Conservation (phyloP, 108 stramenopile genomes). For the Aurantiochytrium sp. region DNA sequence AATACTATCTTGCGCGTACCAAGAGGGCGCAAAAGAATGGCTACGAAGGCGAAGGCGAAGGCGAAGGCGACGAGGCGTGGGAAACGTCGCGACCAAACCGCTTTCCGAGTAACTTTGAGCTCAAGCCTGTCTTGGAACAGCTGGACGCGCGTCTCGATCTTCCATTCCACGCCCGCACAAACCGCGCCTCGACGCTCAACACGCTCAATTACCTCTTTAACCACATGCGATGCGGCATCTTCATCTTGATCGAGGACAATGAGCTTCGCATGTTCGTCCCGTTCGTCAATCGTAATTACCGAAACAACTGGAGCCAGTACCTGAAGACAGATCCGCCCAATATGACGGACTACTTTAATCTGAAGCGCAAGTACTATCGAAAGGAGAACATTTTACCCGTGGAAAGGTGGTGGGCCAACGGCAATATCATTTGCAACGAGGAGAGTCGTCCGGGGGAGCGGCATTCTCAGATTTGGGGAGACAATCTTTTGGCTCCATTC, state of each 20-base stretch:
- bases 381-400: conserved; percentile 72
- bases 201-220: conserved; percentile 88
- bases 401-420: conserved; percentile 97
- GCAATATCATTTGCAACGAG: conserved; percentile 99
- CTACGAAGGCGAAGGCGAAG: not conserved
- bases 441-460: conserved; percentile 57
- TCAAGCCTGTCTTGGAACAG: conserved; percentile 13
- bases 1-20: not conserved
- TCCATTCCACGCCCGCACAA: conserved; percentile 32
- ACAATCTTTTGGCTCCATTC: conserved; percentile 87
- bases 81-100: not conserved
- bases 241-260: conserved; percentile 81
- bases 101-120: not conserved
- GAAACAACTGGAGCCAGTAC: conserved; percentile 73
- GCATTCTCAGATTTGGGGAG: conserved; percentile 85
- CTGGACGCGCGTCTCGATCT: conserved; percentile 33
- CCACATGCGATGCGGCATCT: conserved; percentile 99
- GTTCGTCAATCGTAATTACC: conserved; percentile 77
- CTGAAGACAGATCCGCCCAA: conserved; percentile 66
- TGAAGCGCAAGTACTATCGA: conserved; percentile 72
- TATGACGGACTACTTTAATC: conserved; percentile 69
- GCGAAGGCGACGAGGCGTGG: not conserved
- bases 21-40: not conserved
- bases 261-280: conserved; percentile 84
- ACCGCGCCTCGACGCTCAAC: conserved; percentile 10